Evolutionary conservation across 805 yeast genomes (phyloP).

Genomic region (Lipomyces lipofer): DNA sequence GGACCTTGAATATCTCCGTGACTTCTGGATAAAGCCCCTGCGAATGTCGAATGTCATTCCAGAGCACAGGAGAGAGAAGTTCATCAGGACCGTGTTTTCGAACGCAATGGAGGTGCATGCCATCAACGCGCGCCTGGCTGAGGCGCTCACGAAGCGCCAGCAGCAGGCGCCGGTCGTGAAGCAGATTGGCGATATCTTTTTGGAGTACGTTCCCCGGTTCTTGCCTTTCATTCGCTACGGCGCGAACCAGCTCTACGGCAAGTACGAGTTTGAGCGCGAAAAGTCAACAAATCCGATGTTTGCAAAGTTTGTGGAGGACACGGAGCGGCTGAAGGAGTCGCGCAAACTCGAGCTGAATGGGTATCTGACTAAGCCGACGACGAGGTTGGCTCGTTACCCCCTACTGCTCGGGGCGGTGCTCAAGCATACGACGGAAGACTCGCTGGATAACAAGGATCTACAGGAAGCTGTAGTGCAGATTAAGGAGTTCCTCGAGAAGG

Average conservation of each 20-base stretch:
- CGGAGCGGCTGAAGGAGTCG: constrained; percentile 79
- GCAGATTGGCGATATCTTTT: constrained; percentile 81
- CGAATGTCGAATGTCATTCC: constrained; percentile 86
- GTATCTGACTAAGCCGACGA: constrained; percentile 90
- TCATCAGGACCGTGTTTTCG: constrained; percentile 87
- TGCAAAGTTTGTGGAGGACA: constrained; percentile 90
- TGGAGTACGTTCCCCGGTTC: constrained; percentile 80
- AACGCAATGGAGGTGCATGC: constrained; percentile 85
- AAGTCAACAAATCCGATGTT: constrained; percentile 85
- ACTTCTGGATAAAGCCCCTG: constrained; percentile 89
- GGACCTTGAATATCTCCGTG: constrained; percentile 88
- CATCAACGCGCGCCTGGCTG: constrained; percentile 81
- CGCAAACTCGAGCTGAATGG: constrained; percentile 90
- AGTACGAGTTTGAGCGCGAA: constrained; percentile 92
- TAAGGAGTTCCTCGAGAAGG: constrained; percentile 70
- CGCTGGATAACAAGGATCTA: constrained; percentile 69
- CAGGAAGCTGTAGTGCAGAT: constrained; percentile 73
- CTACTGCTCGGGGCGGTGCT: constrained; percentile 76
- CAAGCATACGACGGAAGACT: constrained; percentile 75
- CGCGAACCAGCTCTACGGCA: constrained; percentile 92
- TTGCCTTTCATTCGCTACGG: constrained; percentile 93
- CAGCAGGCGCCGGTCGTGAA: constrained; percentile 80
- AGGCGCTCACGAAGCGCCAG: constrained; percentile 84
- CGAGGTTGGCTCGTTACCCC: constrained; percentile 94
- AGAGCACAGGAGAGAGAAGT: constrained; percentile 83